Evolutionary conservation across 768 basidiomycete genomes (phyloP), one percentile per base, ranked within the genome.

Genomic region (Leccinum imitatum): DNA sequence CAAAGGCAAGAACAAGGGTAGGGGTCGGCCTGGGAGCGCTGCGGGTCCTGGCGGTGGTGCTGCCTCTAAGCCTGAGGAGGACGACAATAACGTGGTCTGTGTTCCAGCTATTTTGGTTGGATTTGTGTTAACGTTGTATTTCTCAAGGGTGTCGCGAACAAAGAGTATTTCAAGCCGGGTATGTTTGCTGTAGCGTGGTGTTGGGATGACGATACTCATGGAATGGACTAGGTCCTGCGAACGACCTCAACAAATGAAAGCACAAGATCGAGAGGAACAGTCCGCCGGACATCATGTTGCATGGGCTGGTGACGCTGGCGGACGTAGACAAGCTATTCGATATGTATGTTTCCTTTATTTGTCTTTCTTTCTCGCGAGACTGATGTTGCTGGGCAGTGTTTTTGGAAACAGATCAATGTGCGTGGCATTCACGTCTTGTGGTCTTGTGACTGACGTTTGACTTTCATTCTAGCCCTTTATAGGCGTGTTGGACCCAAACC

Each of bases 291-390:
- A 91, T 94, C 58, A 69, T 93, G 46, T 82, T 91, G 2, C 91
- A 92, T 64, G 89, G 89, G 10, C 75, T 94, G 21, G 89, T 94
- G 37, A 86, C 84, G 1, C 83, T 87, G 0, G 83, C 84, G 51
- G 91, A 93, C 61, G 90, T 93, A 3, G 87, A 92, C 59, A 87
- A 87, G 63, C 73, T 94, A n/a, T 94, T 93, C 64, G 80, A 90
- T 33, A 90, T 93, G 89, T 91, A 65, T 33, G 91, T 80, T 13
- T 0, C 6, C 25, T 33, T 33, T 13, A 33, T n/a, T n/a, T n/a
- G n/a, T n/a, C n/a, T n/a, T 30, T n/a, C 33, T 6, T 27, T 21
- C 30, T 15, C 37, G 17, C 15, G 52, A 21, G 31, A 61, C 47
- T 63, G 30, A 65, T 46, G 31, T 57, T 47, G 19, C 4, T n/a